Evolutionary conservation across 352 stramenopile genomes (phyloP), one percentile per base, ranked within the genome.

Genomic region (Elongisporangium senticosum): DNA sequence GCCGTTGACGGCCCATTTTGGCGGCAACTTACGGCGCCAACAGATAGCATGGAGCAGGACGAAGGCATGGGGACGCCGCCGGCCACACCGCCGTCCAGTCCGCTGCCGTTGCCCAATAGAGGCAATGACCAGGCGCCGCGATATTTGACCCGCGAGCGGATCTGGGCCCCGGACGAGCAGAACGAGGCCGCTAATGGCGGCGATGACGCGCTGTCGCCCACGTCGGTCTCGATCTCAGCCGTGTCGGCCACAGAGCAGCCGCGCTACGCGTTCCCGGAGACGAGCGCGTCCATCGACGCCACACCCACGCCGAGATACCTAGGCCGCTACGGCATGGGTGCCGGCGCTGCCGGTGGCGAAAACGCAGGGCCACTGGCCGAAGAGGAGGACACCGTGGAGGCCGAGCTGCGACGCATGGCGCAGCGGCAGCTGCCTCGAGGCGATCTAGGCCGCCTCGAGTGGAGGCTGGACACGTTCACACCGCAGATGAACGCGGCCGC

Each of bases 241-340:
- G 79, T 95, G 23, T 95, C 85, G 0, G 85, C 85, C 24, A 95
- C 85, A 1, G 79, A 89, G 55, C 77, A 87, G 51, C 77, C 76
- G 37, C 79, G 80, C 48, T 88, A 83, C 61, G 64, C 69, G 24
- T 93, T 90, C 49, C 74, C 81, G 1, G 85, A 95, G 64, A 90
- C 85, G 74, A 92, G 81, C 48, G 82, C 85, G 10, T 95, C 85
- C 3, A 78, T 93, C 53, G 81, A 93, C 33, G 82, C 81, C 0
- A 93, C 85, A 5, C 83, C 83, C 3, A 80, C 71, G 51, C 79
- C 85, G 21, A 79, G 83, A n/a, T 95, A 95, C 56, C 74, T 93
- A 19, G 79, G 79, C 6, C 83, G 77, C 39, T 77, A 73, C 51
- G 33, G 33, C 33, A 17, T 43, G 33, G 33, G 33, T 1, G 33